Percentiles rank a stretch among this genome's conserved stretches.
Conservation (phyloP, 495 filamentous ascomycete species). For the Pyrenula massariospora region DNA sequence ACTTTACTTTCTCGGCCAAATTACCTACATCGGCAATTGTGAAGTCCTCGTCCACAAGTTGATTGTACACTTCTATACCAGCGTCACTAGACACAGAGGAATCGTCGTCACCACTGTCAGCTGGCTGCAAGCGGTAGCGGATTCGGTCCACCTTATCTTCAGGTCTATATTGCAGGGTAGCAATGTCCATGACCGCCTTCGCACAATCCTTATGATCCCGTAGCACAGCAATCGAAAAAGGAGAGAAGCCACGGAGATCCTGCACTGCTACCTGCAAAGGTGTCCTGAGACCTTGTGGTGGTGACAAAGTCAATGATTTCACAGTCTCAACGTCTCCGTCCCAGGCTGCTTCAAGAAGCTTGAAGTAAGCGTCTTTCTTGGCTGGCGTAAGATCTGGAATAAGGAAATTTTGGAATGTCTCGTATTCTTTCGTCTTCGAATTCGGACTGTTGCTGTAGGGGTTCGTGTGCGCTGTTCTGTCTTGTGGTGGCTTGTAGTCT, state of each 20-base stretch:
- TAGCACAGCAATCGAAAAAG: conserved; percentile 54
- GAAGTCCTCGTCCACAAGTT: conserved; percentile 46
- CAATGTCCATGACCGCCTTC: conserved; percentile 53
- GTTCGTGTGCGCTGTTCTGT: neutral
- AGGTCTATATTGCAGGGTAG: conserved; percentile 49
- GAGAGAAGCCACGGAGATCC: conserved; percentile 32
- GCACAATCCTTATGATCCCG: conserved; percentile 50
- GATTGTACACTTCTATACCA: conserved; percentile 27
- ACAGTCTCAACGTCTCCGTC: conserved; percentile 45
- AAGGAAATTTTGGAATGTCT: conserved; percentile 34
- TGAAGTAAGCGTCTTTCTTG: conserved; percentile 41
- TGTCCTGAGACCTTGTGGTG: conserved; percentile 24
- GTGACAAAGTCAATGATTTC: conserved; percentile 31
- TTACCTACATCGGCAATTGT: conserved; percentile 63
- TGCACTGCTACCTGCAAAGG: conserved; percentile 50
- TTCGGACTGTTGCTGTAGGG: conserved; percentile 1
- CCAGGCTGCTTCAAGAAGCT: conserved; percentile 60
- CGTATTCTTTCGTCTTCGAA: conserved; percentile 21
- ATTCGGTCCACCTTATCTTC: conserved; percentile 22
- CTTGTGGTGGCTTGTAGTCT: conserved; percentile 21
- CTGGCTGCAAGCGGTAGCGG: conserved; percentile 19
- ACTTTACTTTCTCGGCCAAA: conserved; percentile 49
- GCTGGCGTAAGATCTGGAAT: conserved; percentile 37
- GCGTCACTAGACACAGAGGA: conserved; percentile 24
- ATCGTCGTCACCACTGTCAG: conserved; percentile 17